Evolutionary conservation across 2,329 filamentous ascomycete species (phyloP).

Genomic region (Diatrype stigma): DNA sequence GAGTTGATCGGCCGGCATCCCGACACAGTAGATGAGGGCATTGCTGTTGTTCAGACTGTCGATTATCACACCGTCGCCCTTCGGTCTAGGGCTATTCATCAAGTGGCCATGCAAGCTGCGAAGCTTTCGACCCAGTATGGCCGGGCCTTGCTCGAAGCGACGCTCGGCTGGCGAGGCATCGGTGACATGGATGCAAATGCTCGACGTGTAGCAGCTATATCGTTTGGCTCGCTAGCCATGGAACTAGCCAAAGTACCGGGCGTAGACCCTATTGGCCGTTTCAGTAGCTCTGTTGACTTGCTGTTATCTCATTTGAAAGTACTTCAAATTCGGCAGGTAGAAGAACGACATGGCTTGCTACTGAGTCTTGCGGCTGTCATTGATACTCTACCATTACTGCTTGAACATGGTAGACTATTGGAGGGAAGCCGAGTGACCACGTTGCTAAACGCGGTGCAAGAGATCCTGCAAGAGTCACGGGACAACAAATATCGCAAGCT

Average conservation of each 20-base stretch:
- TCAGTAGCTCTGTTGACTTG: conserved; percentile 33
- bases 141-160: conserved; percentile 61
- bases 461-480: conserved; percentile 38
- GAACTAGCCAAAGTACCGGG: conserved; percentile 29
- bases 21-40: conserved; percentile 75
- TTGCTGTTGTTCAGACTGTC: conserved; percentile 79
- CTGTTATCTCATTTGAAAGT: conserved; percentile 40
- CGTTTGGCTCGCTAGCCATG: conserved; percentile 59
- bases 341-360: conserved; percentile 66
- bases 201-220: conserved; percentile 65
- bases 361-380: conserved; percentile 57
- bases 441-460: conserved; percentile 24
- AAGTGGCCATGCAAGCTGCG: conserved; percentile 68
- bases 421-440: conserved; percentile 14
- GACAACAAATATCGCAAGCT: conserved; percentile 50
- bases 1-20: conserved; percentile 92
- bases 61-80: conserved; percentile 92
- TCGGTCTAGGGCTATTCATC: conserved; percentile 73
- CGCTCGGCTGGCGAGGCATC: conserved; percentile 86
- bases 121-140: conserved; percentile 67
- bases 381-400: conserved; percentile 38
- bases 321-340: conserved; percentile 56
- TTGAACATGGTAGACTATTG: conserved; percentile 4
- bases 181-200: conserved; percentile 72
- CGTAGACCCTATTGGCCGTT: conserved; percentile 19